Evolutionary conservation across 2,329 filamentous ascomycete genomes (phyloP).

Genomic region (Clonostachys sp.): DNA sequence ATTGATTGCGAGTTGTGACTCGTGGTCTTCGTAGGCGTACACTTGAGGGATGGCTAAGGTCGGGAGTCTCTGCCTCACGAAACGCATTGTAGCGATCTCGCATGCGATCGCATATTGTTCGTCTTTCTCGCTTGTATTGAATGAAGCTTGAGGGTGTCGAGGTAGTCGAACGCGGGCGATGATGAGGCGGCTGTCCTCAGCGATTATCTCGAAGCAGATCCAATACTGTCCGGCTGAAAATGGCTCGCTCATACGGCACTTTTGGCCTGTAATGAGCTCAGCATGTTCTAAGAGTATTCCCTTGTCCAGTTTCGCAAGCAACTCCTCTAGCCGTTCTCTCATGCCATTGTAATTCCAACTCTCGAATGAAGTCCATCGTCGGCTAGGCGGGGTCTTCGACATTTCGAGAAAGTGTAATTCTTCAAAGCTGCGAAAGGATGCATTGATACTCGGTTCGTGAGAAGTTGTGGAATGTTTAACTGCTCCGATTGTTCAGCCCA

Average conservation of each 20-base stretch:
- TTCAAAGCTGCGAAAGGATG: no score
- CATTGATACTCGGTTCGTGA: no score
- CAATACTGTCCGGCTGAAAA: conserved; percentile 20
- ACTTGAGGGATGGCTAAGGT: conserved; percentile 4
- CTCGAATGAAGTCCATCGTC: conserved; percentile 8
- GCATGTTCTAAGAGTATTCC: conserved; percentile 10
- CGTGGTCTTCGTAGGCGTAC: conserved; percentile 10
- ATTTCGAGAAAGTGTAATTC: background rate
- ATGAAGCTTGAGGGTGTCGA: conserved; percentile 8
- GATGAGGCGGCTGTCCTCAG: conserved; percentile 9
- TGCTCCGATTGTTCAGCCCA: no score
- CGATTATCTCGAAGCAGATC: conserved; percentile 15
- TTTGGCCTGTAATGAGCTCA: conserved; percentile 3
- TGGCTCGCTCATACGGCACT: conserved; percentile 15
- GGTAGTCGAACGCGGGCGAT: conserved; percentile 15
- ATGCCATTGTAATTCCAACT: conserved; percentile 15
- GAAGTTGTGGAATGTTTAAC: no score
- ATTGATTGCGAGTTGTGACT: conserved; percentile 6
- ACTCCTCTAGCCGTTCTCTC: conserved; percentile 8
- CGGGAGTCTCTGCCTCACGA: background rate
- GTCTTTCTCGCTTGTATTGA: conserved; percentile 4
- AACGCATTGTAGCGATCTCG: background rate
- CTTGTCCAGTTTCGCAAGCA: conserved; percentile 9
- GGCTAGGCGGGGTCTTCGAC: background rate
- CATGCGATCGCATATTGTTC: background rate